A percentile compares a stretch with the other conserved stretches of the same genome.
These are phyloP conservation scores for Kodamaea lidongshanica DNA, from an alignment of 805 yeast genomes.

Conservation along the genomic window DNA sequence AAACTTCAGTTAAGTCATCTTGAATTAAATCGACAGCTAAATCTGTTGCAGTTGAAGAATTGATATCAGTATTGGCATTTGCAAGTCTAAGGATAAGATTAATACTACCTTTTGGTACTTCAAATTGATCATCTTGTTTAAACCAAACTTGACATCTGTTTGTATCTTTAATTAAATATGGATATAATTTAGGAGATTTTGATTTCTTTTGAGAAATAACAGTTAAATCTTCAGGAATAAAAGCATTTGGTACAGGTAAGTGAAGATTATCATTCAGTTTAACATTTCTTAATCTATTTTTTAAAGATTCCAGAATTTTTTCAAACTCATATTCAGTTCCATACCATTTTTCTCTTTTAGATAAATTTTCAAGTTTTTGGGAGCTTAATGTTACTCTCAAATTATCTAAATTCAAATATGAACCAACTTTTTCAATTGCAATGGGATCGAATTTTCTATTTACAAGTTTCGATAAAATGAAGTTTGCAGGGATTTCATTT, in stretches of 20 bases:
- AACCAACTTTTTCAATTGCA: conserved; percentile 44
- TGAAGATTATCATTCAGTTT: conserved; percentile 33
- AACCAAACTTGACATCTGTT: conserved; percentile 66
- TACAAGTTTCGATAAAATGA: conserved; percentile 52
- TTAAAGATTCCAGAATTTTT: conserved; percentile 37
- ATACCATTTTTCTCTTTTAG: conserved; percentile 73
- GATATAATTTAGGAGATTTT: conserved; percentile 42
- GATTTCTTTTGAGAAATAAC: conserved; percentile 41
- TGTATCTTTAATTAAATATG: conserved; percentile 52
- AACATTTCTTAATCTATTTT: conserved; percentile 25
- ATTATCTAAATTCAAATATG: conserved; percentile 50
- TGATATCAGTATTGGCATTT: conserved; percentile 51
- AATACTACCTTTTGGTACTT: conserved; percentile 80
- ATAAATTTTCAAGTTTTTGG: conserved; percentile 40
- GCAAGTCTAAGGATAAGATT: conserved; percentile 63
- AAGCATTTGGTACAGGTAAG: conserved; percentile 70
- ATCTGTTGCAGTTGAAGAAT: conserved; percentile 50
- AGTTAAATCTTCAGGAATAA: conserved; percentile 72
- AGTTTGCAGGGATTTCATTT: conserved; percentile 54
- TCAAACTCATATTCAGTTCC: conserved; percentile 69
- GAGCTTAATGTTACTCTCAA: conserved; percentile 55
- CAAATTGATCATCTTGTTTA: conserved; percentile 82
- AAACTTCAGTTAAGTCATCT: conserved; percentile 67
- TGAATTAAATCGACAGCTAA: conserved; percentile 65
- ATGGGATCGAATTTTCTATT: conserved; percentile 54